Evolutionary conservation across 176 grass and related monocot species (phyloP), one percentile per base, ranked within the genome.

Genomic region (Raddia guianensis): DNA sequence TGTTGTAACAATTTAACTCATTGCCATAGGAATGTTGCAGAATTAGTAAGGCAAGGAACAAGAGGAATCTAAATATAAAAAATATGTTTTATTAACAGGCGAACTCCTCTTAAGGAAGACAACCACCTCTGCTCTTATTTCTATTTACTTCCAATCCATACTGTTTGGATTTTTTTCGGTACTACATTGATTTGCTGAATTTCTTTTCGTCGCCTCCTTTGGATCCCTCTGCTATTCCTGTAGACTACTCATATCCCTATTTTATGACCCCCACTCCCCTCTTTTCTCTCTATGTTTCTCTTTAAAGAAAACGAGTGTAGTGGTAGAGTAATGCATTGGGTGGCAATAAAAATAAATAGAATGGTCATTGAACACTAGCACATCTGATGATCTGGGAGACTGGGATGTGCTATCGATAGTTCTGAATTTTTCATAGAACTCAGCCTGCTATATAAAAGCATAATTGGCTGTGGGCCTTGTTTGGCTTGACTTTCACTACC

Each of bases 371-470:
- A 75, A 49, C 46, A 8, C 33, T 45, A 49, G 14, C 34, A 42
- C 14, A 21, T 82, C 12, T 45, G 50, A 68, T 75, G 78, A 67
- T 11, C 64, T 70, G 34, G 34, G 15, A 76, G 50, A 2, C 64
- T 70, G 19, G 34, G 15, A 76, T 60, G 4, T 52, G 46, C 32
- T 16, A 47, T 64, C 53, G 53, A 48, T 53, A 77, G 33, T 43
- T 80, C 44, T 77, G 19, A 18, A 55, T 40, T 40, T 40, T 40
- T 40, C 46, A 56, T 34, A 27, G 37, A 21, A 14, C 47, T 66
- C 86, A 72, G 50, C 67, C 74, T 83, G 67, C 46, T 65, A 40
- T 42, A 48, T 44, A 50, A 65, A 44, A 73, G 15, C 48, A 57
- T 66, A 67, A 64, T 54, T 63, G 14, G 61, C 43, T 69, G 78